Evolutionary conservation across 495 filamentous ascomycete genomes (phyloP).

Genomic region (Aspergillus campestris): DNA sequence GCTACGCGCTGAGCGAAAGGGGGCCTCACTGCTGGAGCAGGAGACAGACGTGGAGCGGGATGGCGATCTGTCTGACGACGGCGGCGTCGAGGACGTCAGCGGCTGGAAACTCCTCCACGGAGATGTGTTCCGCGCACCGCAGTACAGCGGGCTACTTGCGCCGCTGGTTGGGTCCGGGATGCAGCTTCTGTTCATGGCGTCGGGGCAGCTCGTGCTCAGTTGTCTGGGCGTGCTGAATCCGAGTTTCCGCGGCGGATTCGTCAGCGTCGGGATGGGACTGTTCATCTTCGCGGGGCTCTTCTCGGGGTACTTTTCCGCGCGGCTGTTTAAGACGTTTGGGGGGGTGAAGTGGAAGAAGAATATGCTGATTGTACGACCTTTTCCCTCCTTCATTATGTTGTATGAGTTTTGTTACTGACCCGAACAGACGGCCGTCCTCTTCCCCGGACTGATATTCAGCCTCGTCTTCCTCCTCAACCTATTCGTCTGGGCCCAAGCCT

Average conservation of each 20-base stretch:
- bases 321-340: constrained; percentile 82
- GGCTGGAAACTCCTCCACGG: constrained; percentile 95
- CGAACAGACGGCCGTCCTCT: constrained; percentile 61
- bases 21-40: constrained; percentile 57
- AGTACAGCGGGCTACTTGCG: constrained; percentile 68
- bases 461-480: constrained; percentile 81
- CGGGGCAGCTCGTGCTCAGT: constrained; percentile 69
- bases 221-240: constrained; percentile 82
- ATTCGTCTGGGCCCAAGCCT: constrained; percentile 91
- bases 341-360: constrained; percentile 75
- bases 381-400: not conserved
- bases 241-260: constrained; percentile 85
- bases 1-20: constrained; percentile 46
- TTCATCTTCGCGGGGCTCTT: constrained; percentile 85
- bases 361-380: constrained; percentile 52
- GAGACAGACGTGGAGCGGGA: constrained; percentile 49
- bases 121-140: constrained; percentile 81
- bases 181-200: constrained; percentile 81
- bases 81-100: constrained; percentile 71
- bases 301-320: constrained; percentile 85
- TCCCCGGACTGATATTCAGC: constrained; percentile 74
- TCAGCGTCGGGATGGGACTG: constrained; percentile 77
- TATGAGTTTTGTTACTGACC: constrained; percentile 11
- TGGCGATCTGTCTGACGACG: constrained; percentile 65
- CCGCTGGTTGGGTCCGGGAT: constrained; percentile 83